Evolutionary conservation across 192 early-diverging fungal species (phyloP).

Genomic region (Linnemannia hyalina): DNA sequence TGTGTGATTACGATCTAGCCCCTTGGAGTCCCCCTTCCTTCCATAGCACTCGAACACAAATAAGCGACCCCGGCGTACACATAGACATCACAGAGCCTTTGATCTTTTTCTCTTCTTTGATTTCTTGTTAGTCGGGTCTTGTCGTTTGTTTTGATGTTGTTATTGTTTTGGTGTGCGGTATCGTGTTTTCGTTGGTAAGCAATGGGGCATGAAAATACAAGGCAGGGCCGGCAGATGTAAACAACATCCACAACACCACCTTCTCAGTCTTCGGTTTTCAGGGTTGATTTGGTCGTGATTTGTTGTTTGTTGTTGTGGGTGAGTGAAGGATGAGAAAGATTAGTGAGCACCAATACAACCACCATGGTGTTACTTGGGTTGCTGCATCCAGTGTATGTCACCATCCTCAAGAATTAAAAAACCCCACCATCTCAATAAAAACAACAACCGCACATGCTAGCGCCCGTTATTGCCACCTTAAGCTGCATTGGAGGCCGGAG

Average conservation of each 20-base stretch:
- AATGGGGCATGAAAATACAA: neutral
- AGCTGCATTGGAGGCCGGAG: neutral
- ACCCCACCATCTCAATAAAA: no score
- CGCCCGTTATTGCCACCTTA: neutral
- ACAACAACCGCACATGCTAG: neutral
- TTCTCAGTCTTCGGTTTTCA: neutral
- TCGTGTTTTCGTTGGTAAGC: neutral
- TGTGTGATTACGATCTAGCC: neutral
- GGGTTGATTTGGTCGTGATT: neutral
- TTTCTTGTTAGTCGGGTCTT: neutral
- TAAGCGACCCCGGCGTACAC: neutral
- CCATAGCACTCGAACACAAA: neutral
- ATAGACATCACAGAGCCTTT: neutral
- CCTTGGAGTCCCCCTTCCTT: neutral
- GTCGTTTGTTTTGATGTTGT: neutral
- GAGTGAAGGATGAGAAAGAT: neutral
- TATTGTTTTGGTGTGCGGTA: neutral
- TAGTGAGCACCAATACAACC: constrained; percentile 8
- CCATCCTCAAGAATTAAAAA: neutral
- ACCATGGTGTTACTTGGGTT: neutral
- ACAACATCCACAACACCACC: neutral
- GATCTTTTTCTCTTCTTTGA: neutral
- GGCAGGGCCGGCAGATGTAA: neutral
- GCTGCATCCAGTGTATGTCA: neutral
- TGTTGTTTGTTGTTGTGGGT: neutral